Evolutionary conservation across 495 filamentous ascomycete genomes (phyloP), one percentile per base, ranked within the genome.

Genomic region (Talaromyces adpressus): DNA sequence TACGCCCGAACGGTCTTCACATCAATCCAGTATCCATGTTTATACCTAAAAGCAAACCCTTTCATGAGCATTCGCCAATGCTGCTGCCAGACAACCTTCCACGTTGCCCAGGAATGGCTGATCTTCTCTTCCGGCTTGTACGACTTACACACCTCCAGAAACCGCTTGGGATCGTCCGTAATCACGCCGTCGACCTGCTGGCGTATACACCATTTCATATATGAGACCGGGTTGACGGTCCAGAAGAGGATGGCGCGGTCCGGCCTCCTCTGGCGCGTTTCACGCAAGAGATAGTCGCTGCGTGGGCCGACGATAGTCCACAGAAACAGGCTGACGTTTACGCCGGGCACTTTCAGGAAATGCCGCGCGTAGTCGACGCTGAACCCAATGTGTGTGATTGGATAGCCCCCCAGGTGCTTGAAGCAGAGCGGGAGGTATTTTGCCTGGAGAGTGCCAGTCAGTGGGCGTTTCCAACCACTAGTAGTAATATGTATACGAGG

Each of bases 211-310:
- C 89, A 93, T 67, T 84, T 78, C 92, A 96, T 96, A 70, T 82
- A 78, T 12, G 74, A 71, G 60, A 82, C 82, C 3, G 87, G 84
- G 66, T 97, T 94, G 20, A 96, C 90, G 0, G 93, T 97, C 93
- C 93, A 97, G 0, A 85, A 76, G 67, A 85, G 89, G 8, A 97
- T 72, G 12, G 80, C 77, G 18, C 89, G 83, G 18, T 79, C 76
- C 3, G 77, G 72, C 58, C 73, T 71, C 52, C 78, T 77, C 12
- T 81, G 81, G 20, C 89, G 83, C 2, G 79, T 78, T 22, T 90
- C 84, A 2, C 79, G 79, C 14, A 91, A 63, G 75, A 97, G 93
- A 2, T 71, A 72, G 8, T 74, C 62, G 1, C 91, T 89, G 23
- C 77, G 62, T 0, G 88, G 88, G 0, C 87, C 84, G 57, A 91